Conservation (phyloP, 2,329 filamentous ascomycete genomes). For the Colletotrichum destructivum region DNA sequence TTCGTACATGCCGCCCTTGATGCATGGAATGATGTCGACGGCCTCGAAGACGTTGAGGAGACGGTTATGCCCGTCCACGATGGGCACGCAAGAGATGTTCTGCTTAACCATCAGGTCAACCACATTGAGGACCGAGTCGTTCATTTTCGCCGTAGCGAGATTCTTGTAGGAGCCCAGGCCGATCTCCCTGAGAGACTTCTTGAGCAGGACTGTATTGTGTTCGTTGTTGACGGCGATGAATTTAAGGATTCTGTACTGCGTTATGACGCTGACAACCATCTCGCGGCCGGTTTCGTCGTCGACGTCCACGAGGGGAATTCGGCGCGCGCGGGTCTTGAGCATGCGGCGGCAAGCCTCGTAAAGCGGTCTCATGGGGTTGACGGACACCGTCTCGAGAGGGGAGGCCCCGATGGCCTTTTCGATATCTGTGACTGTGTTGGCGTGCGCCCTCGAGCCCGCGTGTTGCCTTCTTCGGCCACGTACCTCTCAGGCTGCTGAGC, state of each 20-base stretch:
- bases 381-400: slow-evolving; percentile 95
- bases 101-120: slow-evolving; percentile 93
- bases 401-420: slow-evolving; percentile 93
- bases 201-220: slow-evolving; percentile 87
- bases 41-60: slow-evolving; percentile 98
- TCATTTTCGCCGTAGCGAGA: slow-evolving; percentile 88
- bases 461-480: slow-evolving; percentile 43
- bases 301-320: slow-evolving; percentile 93
- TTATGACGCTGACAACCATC: slow-evolving; percentile 96
- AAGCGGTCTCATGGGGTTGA: slow-evolving; percentile 89
- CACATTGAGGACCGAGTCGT: slow-evolving; percentile 91
- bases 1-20: slow-evolving; percentile 94
- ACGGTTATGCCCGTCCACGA: slow-evolving; percentile 82
- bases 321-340: slow-evolving; percentile 91
- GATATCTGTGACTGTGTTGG: slow-evolving; percentile 75
- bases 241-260: slow-evolving; percentile 98
- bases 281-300: slow-evolving; percentile 94
- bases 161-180: slow-evolving; percentile 87
- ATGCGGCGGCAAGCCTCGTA: slow-evolving; percentile 97
- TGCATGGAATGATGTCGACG: slow-evolving; percentile 95
- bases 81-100: slow-evolving; percentile 95
- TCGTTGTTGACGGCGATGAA: slow-evolving; percentile 96
- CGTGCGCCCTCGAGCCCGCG: slow-evolving; percentile 22
- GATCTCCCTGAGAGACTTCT: slow-evolving; percentile 88
- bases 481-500: slow-evolving; percentile 91